phyloP scores from a whole-genome alignment of 2,329 filamentous ascomycete species.

The Coleophoma eucalyptorum region DNA sequence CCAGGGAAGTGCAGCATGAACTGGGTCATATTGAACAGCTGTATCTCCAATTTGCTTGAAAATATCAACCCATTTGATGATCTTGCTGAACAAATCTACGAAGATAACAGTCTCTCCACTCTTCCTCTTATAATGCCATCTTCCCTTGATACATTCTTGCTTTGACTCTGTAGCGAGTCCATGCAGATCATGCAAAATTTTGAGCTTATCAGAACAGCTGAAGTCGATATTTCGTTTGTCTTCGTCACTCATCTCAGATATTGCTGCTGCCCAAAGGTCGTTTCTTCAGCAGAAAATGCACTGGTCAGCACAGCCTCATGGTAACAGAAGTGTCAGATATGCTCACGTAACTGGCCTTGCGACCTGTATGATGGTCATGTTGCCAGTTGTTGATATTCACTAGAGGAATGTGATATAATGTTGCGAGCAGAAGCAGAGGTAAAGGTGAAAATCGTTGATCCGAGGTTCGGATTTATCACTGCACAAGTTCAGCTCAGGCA shows the following conservation, averaged over 20 bases:
- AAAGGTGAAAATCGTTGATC: too few relatives aligned
- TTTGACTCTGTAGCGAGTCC: constrained; percentile 2
- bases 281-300: too few relatives aligned
- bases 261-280: constrained; percentile 7
- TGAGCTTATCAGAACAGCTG: constrained; percentile 7
- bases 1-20: constrained; percentile 23
- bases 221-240: constrained; percentile 9
- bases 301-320: too few relatives aligned
- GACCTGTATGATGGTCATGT: too few relatives aligned
- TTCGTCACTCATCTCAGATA: constrained; percentile 6
- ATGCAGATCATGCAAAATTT: constrained; percentile 7
- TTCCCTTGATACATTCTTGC: constrained; percentile 6
- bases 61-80: constrained; percentile 17
- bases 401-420: too few relatives aligned
- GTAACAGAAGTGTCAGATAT: too few relatives aligned
- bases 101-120: constrained; percentile 11
- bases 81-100: constrained; percentile 13
- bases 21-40: constrained; percentile 20
- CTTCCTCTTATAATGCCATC: constrained; percentile 7
- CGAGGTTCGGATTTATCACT: too few relatives aligned
- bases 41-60: constrained; percentile 22
- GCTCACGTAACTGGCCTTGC: too few relatives aligned
- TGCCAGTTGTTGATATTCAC: too few relatives aligned
- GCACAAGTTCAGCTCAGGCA: too few relatives aligned
- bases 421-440: too few relatives aligned